Base-by-base conservation (phyloP, 805 yeast species). In the Zygosaccharomyces gambellarensis region DNA sequence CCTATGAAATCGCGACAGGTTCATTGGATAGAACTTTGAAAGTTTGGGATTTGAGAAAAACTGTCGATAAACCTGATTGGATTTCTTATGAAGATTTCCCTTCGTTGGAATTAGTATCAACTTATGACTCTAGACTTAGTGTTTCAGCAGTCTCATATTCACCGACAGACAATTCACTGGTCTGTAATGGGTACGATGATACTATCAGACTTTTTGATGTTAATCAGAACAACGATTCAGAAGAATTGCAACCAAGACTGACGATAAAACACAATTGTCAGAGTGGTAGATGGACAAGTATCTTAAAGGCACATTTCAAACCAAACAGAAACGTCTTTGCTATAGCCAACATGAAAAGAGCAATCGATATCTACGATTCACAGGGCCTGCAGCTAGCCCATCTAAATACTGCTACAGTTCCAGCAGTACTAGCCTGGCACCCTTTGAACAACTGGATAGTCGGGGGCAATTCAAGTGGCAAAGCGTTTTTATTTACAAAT, bases 221-320 rank as follows among this genome's bases (percentile, higher is more conserved):
- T 28, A 30, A 39, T 2, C 28, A 25, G 9, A 48, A 45, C 36
- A 40, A 49, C 1, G 41, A 63, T 10, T 50, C 58, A 11, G 57
- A 56, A 7, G 77, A 76, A 46, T 57, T 89, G 30, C 64, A 60
- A n/a, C 95, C 96, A 0, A 62, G 75, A 27, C 75, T 79, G 25
- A 79, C 80, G 8, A 73, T 92, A 44, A 79, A 79, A 48, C 99
- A 94, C 64, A 94, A 94, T 61, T 94, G 99, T 70, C 96, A 92
- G 67, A 86, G 97, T 0, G 99, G 99, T 0, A 75, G 96, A 55
- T 92, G 99, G 99, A 96, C 94, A 0, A 83, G 96, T 1, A 92
- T 92, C 42, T 71, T 92, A 49, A 89, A 92, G 59, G 82, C 97
- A 0, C 78, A 82, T 61, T 92, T 97, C 95, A 97, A 94, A 52